Evolutionary conservation across 75 land plant species (phyloP).

Genomic region (Azolla pinnata): DNA sequence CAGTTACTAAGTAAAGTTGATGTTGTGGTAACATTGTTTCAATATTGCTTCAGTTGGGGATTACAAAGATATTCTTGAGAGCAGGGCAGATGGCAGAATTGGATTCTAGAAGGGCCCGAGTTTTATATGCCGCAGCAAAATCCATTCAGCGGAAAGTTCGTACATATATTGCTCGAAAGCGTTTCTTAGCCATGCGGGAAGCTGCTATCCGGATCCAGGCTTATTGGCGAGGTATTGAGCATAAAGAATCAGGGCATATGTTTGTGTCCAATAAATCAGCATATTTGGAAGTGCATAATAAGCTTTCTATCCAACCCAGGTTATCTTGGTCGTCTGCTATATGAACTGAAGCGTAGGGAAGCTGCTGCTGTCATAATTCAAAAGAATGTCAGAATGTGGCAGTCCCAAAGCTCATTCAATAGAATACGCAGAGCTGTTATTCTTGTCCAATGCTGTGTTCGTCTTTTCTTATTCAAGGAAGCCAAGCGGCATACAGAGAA

Average conservation of each 20-base stretch:
- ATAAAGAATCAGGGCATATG: no score
- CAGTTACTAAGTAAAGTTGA: background rate
- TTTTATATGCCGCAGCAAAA: constrained; percentile 55
- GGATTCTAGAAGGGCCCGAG: constrained; percentile 66
- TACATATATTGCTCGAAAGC: constrained; percentile 55
- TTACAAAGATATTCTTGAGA: constrained; percentile 65
- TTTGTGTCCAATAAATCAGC: no score
- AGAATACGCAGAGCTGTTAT: constrained; percentile 38
- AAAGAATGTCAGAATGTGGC: constrained; percentile 60
- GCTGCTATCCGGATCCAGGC: constrained; percentile 55
- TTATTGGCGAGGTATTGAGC: constrained; percentile 58
- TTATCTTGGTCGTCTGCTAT: constrained; percentile 53
- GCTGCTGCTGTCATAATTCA: constrained; percentile 75
- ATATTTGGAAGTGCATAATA: no score
- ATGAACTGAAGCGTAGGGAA: constrained; percentile 32
- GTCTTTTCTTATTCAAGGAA: constrained; percentile 44
- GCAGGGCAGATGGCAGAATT: constrained; percentile 88
- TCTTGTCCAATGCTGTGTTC: constrained; percentile 60
- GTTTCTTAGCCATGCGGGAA: constrained; percentile 38
- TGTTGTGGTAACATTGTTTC: no score
- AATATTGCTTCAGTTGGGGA: constrained; percentile 76
- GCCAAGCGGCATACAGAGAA: constrained; percentile 25
- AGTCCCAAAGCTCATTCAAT: constrained; percentile 24
- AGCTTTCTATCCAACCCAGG: no score
- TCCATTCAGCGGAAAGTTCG: constrained; percentile 54